Percentiles rank a stretch among this genome's conserved stretches.
Conservation (phyloP, 345 rosid genomes). For the Eutrema heterophyllum region DNA sequence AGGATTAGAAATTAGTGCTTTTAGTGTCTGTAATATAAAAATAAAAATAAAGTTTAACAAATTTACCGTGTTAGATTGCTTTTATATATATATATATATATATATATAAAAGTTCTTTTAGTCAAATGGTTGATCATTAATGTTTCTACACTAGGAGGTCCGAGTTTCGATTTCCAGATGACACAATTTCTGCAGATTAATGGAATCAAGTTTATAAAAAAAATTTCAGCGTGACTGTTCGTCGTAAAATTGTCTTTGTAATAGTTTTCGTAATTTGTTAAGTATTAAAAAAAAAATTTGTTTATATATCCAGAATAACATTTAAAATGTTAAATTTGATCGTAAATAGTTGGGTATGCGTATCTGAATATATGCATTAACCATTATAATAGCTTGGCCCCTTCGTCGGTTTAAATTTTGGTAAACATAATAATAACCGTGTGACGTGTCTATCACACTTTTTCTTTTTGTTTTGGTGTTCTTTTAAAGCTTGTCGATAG, state of each 20-base stretch:
- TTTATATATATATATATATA: no score
- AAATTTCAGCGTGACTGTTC: no score
- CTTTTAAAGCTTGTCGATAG: neutral
- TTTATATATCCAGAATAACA: neutral
- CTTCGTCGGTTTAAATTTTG: neutral
- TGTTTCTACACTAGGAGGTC: no score
- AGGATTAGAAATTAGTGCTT: neutral
- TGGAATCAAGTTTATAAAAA: no score
- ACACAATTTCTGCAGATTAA: no score
- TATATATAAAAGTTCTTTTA: no score
- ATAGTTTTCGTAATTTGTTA: no score
- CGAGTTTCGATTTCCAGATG: no score
- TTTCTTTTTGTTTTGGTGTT: neutral
- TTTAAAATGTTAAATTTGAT: neutral
- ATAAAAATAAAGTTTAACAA: neutral
- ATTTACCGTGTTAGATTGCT: neutral
- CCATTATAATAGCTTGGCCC: neutral
- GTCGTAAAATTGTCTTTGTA: no score
- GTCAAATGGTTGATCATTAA: no score
- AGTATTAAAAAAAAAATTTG: no score
- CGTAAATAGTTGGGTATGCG: neutral
- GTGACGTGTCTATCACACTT: neutral
- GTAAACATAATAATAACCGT: neutral
- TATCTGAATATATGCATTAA: neutral
- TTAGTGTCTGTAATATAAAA: neutral